Base-by-base conservation (phyloP, 2,329 filamentous ascomycete species). In the Gnomoniopsis smithogilvyi region DNA sequence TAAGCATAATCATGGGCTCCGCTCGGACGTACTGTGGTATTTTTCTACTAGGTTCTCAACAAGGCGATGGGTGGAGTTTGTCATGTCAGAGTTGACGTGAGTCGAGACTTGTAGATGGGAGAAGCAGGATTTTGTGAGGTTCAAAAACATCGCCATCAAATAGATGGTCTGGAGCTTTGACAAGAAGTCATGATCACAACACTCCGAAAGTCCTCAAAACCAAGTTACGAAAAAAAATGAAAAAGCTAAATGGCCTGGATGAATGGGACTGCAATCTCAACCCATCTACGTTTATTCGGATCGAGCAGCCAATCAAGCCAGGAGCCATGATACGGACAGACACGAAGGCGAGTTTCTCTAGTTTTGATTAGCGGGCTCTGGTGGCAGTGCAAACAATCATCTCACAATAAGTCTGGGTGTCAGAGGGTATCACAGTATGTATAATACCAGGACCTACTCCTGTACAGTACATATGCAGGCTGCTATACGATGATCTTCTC, bases 351-450 rank as follows among this genome's bases (percentile, higher is more conserved):
- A 33, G 47, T 34, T 26, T 49, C 47, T 48, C 57, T 51, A 26
- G 51, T n/a, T 30, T 48, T 51, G 54, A 43, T 46, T 30, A 8
- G 26, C 34, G 34, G 47, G 46, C 56, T 51, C 45, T 38, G 21
- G 57, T 21, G 57, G 57, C 57, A 59, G 57, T 59, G 57, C 57
- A 56, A 38, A 14, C 26, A 8, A 30, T 8, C 26, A 30, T 30
- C 36, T 38, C 12, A 3, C 11, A 38, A 14, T 38, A 14, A 12
- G 36, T 38, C 15, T 38, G 36, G 11, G 3, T 17, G 36, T 14
- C 36, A 3, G 36, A n/a, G 17, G 21, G 14, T n/a, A 7, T 1
- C 41, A 26, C 26, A 38, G 26, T 26, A 38, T 12, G 45, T 48
- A 48, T 24, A 33, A 19, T 41, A 36, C 11, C n/a, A n/a, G n/a